Evolutionary conservation across 257 asterid species (phyloP), one percentile per base, ranked within the genome.

Genomic region (Asclepias syriaca): DNA sequence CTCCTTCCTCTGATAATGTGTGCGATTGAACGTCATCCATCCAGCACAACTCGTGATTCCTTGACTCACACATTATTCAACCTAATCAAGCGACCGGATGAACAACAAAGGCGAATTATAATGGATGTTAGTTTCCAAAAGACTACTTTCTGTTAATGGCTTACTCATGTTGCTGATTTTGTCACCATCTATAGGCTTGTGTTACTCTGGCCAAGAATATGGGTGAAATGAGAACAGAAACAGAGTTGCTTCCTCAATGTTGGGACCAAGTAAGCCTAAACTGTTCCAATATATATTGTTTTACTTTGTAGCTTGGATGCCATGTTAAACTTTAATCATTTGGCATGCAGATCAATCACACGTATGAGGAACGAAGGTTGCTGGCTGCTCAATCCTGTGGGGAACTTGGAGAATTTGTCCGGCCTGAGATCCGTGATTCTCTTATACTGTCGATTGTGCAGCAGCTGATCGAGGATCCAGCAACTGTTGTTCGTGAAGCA

Each of bases 361-460:
- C 84, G 90, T 88, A 95, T 46, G 99, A 95, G 85, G 99, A 95
- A 85, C 98, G 99, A 68, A 85, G 99, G 80, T 81, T 95, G 85
- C 94, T 95, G 79, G 99, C 92, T 78, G 99, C 99, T 75, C 99
- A 92, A 84, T 95, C 99, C 43, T 95, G 99, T 66, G 99, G 99
- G 74, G 96, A 95, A 87, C 96, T 95, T 78, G 99, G 96, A 65
- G 92, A 87, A 78, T 95, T 80, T 74, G 98, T 95, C 63, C 89
- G 97, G 70, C 97, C 98, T 11, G 99, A 95, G 88, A 95, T 92
- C 75, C 96, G 98, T 29, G 99, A 92, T 84, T 95, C 99, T 70
- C 98, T 95, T 81, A 92, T 92, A 86, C 77, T 95, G 84, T 95
- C 99, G 75, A 95, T 95, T 74, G 95, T 95, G 81, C 99, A 92